Base-by-base conservation (phyloP, 1,284 basidiomycete genomes). In the Exobasidium cylindrosporum region DNA sequence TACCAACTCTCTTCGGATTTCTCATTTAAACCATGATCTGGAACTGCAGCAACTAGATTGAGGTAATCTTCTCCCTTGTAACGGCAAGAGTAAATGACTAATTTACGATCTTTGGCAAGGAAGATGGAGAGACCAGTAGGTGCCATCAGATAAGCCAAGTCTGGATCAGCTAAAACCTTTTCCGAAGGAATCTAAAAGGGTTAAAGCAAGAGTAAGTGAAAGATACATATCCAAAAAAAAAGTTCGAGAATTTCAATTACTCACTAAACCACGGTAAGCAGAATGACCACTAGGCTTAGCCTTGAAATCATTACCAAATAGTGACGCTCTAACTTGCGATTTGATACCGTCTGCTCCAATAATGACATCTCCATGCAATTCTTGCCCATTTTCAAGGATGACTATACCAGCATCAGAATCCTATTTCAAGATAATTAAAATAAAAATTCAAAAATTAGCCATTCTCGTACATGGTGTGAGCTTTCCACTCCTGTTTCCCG, bases 291-390 rank as follows among this genome's bases (percentile, higher is more conserved):
- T 72, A 3, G 73, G 73, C 21, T 56, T 46, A 21, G 76, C 68
- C 24, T 17, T 40, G 32, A 65, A 54, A 23, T 59, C 26, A 14
- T 65, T 58, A 14, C 69, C 67, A 28, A 79, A 64, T 29, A 83
- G 68, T 14, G 78, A 59, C 50, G 76, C 66, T 26, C 83, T 79
- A 26, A 75, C 78, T 23, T 81, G 55, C 4, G 82, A 84, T 45
- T 67, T 69, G 56, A 78, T 77, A 2, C 79, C 79, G 47, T 80
- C 79, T 13, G 77, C 77, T 3, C 69, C 79, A 28, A 80, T 63
- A 29, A 80, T 57, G 10, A 74, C 52, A 54, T 80, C 79, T 4
- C 62, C 74, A 1, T 60, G 17, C 26, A 70, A 54, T 2, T 47
- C 57, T 30, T 61, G 62, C 5, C 79, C 79, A 52, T 70, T 54